Conservation (phyloP, 768 basidiomycete genomes). For the Crassisporium funariophilum region DNA sequence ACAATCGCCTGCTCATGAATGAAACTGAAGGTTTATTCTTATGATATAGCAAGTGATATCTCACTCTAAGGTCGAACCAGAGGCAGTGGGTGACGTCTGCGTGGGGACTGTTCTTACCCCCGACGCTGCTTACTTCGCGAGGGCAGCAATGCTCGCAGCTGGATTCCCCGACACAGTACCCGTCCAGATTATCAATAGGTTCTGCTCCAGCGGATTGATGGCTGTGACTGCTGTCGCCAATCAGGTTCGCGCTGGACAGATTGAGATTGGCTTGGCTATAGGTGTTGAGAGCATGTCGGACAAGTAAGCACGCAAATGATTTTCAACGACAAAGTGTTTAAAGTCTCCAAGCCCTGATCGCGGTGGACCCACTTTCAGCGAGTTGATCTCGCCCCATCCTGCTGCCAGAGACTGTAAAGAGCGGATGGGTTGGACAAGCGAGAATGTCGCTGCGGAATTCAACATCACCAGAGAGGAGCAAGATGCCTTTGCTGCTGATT, state of each 20-base stretch:
- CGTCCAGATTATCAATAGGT: conserved; percentile 73
- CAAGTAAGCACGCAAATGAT: conserved; percentile 45
- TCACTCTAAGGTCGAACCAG: conserved; percentile 61
- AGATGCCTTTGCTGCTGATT: conserved; percentile 72
- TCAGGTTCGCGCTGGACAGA: conserved; percentile 75
- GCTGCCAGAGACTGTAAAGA: conserved; percentile 62
- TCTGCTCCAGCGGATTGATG: conserved; percentile 88
- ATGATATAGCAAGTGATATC: conserved; percentile 55
- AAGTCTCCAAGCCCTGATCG: conserved; percentile 56
- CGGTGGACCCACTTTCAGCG: conserved; percentile 62
- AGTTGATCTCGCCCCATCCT: conserved; percentile 55
- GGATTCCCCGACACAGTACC: conserved; percentile 81
- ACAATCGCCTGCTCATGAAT: too few relatives aligned
- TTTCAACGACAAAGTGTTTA: conserved; percentile 1
- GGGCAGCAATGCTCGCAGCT: conserved; percentile 75
- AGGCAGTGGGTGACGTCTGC: conserved; percentile 72
- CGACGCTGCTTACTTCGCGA: conserved; percentile 67
- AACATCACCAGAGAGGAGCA: conserved; percentile 72
- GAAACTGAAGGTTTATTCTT: neutral
- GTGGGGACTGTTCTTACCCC: conserved; percentile 77
- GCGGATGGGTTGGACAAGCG: conserved; percentile 91
- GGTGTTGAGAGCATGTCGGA: conserved; percentile 89
- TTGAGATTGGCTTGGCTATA: conserved; percentile 76
- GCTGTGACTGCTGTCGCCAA: conserved; percentile 77
- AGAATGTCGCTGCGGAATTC: conserved; percentile 81